Conservation (phyloP, 495 filamentous ascomycete genomes). For the Schizothecium vesticola region DNA sequence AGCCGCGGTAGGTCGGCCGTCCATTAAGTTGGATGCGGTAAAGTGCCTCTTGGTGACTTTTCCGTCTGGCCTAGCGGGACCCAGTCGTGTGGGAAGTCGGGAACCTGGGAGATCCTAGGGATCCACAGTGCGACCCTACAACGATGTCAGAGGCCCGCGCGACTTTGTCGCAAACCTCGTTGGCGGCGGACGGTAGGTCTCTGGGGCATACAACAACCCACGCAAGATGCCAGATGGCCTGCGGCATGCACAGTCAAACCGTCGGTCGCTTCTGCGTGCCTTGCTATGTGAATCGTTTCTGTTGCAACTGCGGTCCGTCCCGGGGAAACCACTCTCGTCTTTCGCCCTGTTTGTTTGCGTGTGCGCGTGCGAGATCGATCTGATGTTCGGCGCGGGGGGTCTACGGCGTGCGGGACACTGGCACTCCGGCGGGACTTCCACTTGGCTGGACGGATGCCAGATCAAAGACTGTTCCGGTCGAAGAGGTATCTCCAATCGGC, state of each 20-base stretch:
- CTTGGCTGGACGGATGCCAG: not conserved
- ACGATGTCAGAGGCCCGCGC: slow-evolving; percentile 8
- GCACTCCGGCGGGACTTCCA: not conserved
- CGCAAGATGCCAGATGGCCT: not conserved
- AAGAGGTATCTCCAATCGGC: not conserved
- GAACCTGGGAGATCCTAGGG: slow-evolving; percentile 6
- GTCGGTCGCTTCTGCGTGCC: not conserved
- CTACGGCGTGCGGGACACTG: not conserved
- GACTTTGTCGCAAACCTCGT: slow-evolving; percentile 5
- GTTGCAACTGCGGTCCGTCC: not conserved
- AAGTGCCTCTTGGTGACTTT: slow-evolving; percentile 15
- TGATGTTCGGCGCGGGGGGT: not conserved
- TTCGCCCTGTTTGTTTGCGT: not conserved
- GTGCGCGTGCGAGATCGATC: not conserved
- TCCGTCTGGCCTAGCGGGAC: slow-evolving; percentile 14
- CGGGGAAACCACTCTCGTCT: not conserved
- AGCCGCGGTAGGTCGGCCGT: slow-evolving; percentile 45
- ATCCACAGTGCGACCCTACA: slow-evolving; percentile 7
- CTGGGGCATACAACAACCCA: not conserved
- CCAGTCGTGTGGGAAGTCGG: slow-evolving; percentile 8
- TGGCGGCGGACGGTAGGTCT: not conserved
- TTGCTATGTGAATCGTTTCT: not conserved
- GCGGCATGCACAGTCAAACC: not conserved
- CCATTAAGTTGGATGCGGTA: slow-evolving; percentile 43
- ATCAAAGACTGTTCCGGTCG: not conserved